Evolutionary conservation across 805 yeast genomes (phyloP), one percentile per base, ranked within the genome.

Genomic region (Wickerhamiella hasegawae): DNA sequence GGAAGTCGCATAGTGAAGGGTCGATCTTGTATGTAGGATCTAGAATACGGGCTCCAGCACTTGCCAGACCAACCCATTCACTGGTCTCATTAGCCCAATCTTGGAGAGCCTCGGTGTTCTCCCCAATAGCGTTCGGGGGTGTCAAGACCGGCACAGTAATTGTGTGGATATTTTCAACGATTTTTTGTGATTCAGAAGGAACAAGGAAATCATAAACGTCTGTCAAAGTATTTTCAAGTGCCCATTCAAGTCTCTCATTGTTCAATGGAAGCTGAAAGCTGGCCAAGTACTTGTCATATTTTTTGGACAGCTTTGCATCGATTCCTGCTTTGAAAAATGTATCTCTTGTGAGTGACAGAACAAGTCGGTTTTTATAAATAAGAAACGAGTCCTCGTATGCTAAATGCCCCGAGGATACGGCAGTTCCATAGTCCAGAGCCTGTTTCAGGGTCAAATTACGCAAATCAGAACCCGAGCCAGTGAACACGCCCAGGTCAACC

Each of bases 51-150:
- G 38, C 4, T 28, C 20, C 22, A 9, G n/a, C n/a, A n/a, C n/a
- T n/a, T n/a, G 34, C 39, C 9, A 44, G 40, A 1, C 47, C 49
- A 3, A 33, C 28, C 48, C 48, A 44, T 19, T 46, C 47, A 2
- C 24, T n/a, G 16, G 43, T 12, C n/a, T 16, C 37, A 19, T 41
- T 41, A 4, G 46, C 35, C 48, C 48, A 45, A 25, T 46, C 49
- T 12, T 35, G 34, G 18, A 38, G 36, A 4, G 18, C 34, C 15
- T 18, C 40, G 9, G 19, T 38, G 17, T 37, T 35, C 12, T 18
- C 24, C n/a, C n/a, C n/a, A n/a, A n/a, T n/a, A n/a, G n/a, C n/a
- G n/a, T n/a, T n/a, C n/a, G n/a, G n/a, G n/a, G n/a, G n/a, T n/a
- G n/a, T n/a, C n/a, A n/a, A n/a, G n/a, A n/a, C n/a, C n/a, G n/a